Evolutionary conservation across 352 stramenopile genomes (phyloP).

Genomic region (Globisporangium lucens): DNA sequence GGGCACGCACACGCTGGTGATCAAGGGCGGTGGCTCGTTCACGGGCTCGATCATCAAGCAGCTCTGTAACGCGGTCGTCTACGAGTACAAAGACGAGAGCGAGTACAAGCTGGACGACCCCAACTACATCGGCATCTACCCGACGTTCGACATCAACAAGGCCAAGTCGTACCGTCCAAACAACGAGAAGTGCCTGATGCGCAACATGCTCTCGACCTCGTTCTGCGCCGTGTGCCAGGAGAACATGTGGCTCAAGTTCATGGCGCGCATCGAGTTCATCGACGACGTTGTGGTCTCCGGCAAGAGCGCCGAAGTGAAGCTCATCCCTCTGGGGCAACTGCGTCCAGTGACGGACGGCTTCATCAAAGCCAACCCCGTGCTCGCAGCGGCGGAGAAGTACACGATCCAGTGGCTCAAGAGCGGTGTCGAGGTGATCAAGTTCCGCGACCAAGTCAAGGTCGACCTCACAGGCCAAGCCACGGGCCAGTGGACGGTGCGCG

Average conservation of each 20-base stretch:
- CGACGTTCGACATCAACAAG: slow-evolving; percentile 31
- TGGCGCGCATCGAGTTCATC: slow-evolving; percentile 33
- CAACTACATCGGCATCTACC: slow-evolving; percentile 30
- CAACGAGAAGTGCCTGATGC: slow-evolving; percentile 40
- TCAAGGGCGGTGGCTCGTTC: slow-evolving; percentile 15
- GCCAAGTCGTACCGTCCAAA: slow-evolving; percentile 27
- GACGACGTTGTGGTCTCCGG: slow-evolving; percentile 22
- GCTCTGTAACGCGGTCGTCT: slow-evolving; percentile 32
- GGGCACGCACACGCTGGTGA: slow-evolving; percentile 22
- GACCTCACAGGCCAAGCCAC: too few relatives aligned
- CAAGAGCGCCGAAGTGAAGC: slow-evolving; percentile 18
- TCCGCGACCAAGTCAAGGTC: too few relatives aligned
- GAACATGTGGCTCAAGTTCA: slow-evolving; percentile 37
- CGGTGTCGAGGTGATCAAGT: slow-evolving; percentile 15
- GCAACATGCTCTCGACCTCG: slow-evolving; percentile 33
- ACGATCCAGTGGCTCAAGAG: slow-evolving; percentile 24
- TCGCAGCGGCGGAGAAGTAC: slow-evolving; percentile 29
- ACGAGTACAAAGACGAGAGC: slow-evolving; percentile 28
- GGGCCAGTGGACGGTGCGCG: slow-evolving; percentile 7
- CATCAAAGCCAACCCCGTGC: slow-evolving; percentile 18
- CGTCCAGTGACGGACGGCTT: slow-evolving; percentile 26
- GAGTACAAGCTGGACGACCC: slow-evolving; percentile 24
- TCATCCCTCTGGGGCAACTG: slow-evolving; percentile 31
- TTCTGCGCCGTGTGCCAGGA: slow-evolving; percentile 41
- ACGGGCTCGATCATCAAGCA: slow-evolving; percentile 30